These are phyloP conservation scores for Neoconidiobolus thromboides DNA, from an alignment of 371 early-diverging fungal species.

Conservation along the genomic window DNA sequence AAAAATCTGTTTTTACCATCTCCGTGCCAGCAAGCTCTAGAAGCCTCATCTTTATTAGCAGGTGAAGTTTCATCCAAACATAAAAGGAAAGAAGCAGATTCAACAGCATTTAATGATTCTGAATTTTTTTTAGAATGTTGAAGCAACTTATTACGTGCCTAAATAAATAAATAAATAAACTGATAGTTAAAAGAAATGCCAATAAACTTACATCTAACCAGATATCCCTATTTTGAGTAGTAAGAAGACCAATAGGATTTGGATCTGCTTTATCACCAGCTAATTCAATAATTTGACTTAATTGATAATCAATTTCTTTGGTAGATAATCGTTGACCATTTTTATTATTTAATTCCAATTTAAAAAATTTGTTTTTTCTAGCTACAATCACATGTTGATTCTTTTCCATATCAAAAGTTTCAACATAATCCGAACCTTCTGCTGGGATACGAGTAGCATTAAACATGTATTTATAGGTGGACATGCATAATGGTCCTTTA, in stretches of 20 bases:
- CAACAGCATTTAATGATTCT: constrained; percentile 52
- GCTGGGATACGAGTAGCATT: constrained; percentile 83
- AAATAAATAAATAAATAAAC: not conserved
- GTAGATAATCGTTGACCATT: constrained; percentile 64
- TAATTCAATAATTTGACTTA: constrained; percentile 35
- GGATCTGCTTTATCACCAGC: constrained; percentile 45
- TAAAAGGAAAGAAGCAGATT: constrained; percentile 62
- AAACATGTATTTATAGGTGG: constrained; percentile 89
- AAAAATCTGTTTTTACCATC: constrained; percentile 86
- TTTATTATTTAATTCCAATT: constrained; percentile 39
- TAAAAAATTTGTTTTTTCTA: constrained; percentile 79
- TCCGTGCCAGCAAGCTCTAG: constrained; percentile 76
- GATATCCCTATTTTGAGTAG: constrained; percentile 76
- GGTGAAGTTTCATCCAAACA: constrained; percentile 74
- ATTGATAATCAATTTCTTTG: constrained; percentile 46
- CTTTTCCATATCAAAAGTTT: constrained; percentile 44
- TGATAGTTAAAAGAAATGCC: not conserved
- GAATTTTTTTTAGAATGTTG: constrained; percentile 46
- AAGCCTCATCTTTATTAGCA: constrained; percentile 60
- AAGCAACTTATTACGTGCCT: constrained; percentile 37
- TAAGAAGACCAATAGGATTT: constrained; percentile 56
- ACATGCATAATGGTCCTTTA: constrained; percentile 63
- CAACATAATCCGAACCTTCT: constrained; percentile 63
- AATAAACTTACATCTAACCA: constrained; percentile 63
- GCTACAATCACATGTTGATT: constrained; percentile 72